Percentiles rank a stretch among this genome's conserved stretches.
phyloP scores from a whole-genome alignment of 352 stramenopile species.

The Paralagenidium karlingii region DNA sequence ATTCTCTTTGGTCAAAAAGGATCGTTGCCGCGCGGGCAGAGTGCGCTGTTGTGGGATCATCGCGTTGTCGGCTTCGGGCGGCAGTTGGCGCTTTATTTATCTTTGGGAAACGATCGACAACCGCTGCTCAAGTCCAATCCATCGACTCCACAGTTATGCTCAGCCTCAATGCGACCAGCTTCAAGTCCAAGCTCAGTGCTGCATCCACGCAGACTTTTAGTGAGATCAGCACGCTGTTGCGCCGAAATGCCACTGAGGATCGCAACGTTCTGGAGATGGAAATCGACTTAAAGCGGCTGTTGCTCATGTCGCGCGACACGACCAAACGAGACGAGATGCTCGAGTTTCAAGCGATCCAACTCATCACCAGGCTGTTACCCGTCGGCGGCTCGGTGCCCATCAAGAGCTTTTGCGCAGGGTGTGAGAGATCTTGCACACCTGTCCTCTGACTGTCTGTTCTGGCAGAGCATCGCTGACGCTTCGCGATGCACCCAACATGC shows the following conservation, averaged over 20 bases:
- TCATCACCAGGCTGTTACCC: constrained; percentile 25
- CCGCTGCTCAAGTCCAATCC: too few species aligned
- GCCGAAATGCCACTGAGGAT: constrained; percentile 30
- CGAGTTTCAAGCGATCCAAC: constrained; percentile 34
- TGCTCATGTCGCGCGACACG: constrained; percentile 36
- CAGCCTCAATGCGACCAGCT: too few species aligned
- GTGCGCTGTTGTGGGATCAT: too few species aligned
- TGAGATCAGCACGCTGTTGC: constrained; percentile 38
- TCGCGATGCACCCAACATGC: too few species aligned
- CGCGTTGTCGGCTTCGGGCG: too few species aligned
- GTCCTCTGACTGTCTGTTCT: neutral
- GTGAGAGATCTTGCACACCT: constrained; percentile 1
- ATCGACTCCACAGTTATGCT: too few species aligned
- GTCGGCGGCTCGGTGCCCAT: constrained; percentile 5
- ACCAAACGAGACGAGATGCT: constrained; percentile 39
- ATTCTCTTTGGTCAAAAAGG: too few species aligned
- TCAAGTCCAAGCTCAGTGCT: too few species aligned
- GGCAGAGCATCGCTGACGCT: neutral
- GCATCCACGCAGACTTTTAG: too few species aligned
- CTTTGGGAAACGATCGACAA: too few species aligned
- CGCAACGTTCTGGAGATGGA: constrained; percentile 25
- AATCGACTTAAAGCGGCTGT: constrained; percentile 27
- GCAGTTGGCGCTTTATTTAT: too few species aligned
- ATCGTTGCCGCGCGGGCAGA: too few species aligned
- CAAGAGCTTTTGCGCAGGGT: constrained; percentile 21